These are phyloP conservation scores for Houttuynia cordata DNA, from an alignment of 164 flowering plant genomes.

Conservation along the genomic window DNA sequence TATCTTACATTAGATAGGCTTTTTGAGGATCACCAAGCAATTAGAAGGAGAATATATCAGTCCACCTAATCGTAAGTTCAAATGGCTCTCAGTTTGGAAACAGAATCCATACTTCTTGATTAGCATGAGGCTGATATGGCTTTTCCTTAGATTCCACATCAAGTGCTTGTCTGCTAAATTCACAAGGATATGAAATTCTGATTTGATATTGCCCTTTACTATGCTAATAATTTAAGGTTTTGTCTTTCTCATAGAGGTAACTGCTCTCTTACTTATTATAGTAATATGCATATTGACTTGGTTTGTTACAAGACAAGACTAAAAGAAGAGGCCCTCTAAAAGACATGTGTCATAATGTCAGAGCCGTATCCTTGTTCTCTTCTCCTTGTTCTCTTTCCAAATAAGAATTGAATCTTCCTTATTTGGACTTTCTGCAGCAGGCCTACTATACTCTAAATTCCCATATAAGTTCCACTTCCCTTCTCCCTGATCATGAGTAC, in stretches of 20 bases:
- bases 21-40: background rate
- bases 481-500: background rate
- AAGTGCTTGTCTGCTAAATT: background rate
- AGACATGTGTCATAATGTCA: slow-evolving; percentile 30
- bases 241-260: no score
- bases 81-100: background rate
- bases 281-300: slow-evolving; percentile 12
- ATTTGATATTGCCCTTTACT: background rate
- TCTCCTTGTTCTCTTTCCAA: slow-evolving; percentile 21
- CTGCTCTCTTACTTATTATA: background rate
- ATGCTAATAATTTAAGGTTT: no score
- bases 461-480: slow-evolving; percentile 8
- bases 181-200: background rate
- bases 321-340: slow-evolving; percentile 11
- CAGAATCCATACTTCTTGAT: no score
- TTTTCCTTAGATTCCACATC: no score
- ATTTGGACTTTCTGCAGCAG: slow-evolving; percentile 1
- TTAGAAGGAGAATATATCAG: background rate
- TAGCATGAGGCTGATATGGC: no score
- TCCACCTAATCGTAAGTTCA: background rate
- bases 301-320: slow-evolving; percentile 10
- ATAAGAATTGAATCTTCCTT: slow-evolving; percentile 1
- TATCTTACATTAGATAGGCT: background rate
- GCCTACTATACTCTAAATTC: slow-evolving; percentile 1
- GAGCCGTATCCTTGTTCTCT: slow-evolving; percentile 16